Base-by-base conservation (phyloP, 75 land plant species). In the Sequoiadendron giganteum region DNA sequence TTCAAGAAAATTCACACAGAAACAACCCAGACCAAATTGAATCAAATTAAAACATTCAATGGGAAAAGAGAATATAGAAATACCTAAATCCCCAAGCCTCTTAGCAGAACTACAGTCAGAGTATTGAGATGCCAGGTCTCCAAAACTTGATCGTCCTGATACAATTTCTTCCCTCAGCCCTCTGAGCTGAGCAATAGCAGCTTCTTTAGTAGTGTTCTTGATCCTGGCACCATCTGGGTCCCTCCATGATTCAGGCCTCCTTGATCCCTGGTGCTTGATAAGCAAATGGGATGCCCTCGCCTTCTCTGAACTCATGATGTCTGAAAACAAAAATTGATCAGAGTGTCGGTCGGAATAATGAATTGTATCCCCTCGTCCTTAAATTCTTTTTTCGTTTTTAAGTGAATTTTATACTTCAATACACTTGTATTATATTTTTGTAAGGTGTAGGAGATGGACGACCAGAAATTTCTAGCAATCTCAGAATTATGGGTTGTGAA, bases 41-140 rank as follows among this genome's bases (percentile, higher is more conserved):
- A 73, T 30, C 36, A 25, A 13, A 73, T 32, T 11, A 73, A 34
- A 30, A 21, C 70, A 61, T 61, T 5, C 28, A 25, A 73, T 32
- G 36, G 77, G 15, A 38, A 30, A 32, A 10, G 32, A 30, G 15
- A 32, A 73, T 73, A 73, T 40, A 40, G 3, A 16, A 90, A 15
- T 72, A 96, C 99, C 99, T 15, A 97, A 93, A 92, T 97, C 97
- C 43, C 99, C 99, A 81, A 96, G 95, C 82, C 96, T 97, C 90
- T 97, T 97, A 86, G 97, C 99, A 72, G 99, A 97, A 88, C 87
- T 91, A 88, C 99, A 97, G 85, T 97, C 97, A 85, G 97, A 96
- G 86, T 90, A 47, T 9, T 87, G 88, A 40, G 90, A 48, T 10
- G 99, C 99, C 55, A 96, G 72, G 6, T 96, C 97, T n/a, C 91